Evolutionary conservation across 129 eudicot species (phyloP), one percentile per base, ranked within the genome.

Genomic region (Flaveria brownii): DNA sequence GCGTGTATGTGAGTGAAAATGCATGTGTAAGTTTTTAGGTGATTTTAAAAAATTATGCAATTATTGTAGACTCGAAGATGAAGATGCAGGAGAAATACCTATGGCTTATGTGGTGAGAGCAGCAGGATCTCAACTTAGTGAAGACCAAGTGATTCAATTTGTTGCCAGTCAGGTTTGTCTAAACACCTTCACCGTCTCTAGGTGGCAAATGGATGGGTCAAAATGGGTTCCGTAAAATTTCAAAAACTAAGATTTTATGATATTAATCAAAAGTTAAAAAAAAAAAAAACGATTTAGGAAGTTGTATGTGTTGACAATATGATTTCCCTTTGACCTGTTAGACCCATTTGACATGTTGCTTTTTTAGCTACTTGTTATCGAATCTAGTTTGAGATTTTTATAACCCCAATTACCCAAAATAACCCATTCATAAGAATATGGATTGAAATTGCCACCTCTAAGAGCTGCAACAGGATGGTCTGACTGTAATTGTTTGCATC

Each of bases 21-120:
- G 73, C 36, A 23, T 42, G 72, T 16, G 17, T 18, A 46, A 20
- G 57, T 66, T 42, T 66, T 68, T 20, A 8, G 55, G 45, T 15
- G 47, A 63, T 72, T 55, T 2, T 69, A 49, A n/a, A 68, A 39
- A 11, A 1, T 4, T 42, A 1, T 12, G 23, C 30, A 1, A 10
- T 71, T 77, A 15, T 75, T 76, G 73, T 89, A 91, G 97, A 77
- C 74, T 84, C 20, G 90, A 91, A 66, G 97, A 91, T 83, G 97
- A 91, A 85, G 90, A 79, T 77, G 81, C 90, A n/a, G 97, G 97
- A 83, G 88, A 91, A 73, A 70, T 91, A 73, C 97, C 97, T 18
- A 62, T 88, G 86, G 97, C 97, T 9, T 88, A 79, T 26, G 89
- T 91, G 59, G 97, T 88, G 72, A 85, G 87, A 84, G 87, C 90